Evolutionary conservation across 345 rosid species (phyloP), one percentile per base, ranked within the genome.

Genomic region (Isatis tinctoria): DNA sequence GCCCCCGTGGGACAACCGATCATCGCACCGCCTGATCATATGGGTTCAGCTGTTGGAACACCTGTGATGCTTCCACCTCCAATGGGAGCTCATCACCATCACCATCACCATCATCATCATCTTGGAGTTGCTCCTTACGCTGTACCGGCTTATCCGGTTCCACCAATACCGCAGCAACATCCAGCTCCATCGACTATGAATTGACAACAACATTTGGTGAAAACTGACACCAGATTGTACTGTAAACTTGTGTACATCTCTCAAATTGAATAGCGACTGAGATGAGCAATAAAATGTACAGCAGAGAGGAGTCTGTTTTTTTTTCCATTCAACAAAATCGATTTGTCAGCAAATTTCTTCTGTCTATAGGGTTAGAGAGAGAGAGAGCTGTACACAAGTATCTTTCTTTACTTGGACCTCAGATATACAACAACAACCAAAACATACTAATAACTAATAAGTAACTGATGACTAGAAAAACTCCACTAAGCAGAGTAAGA

Each of bases 41-140:
- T 88, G 85, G 90, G 80, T 16, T 85, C 98, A 28, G 93, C 81
- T 53, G 91, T 88, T 39, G 98, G 98, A 60, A 90, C 95, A 65
- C 98, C 98, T 1, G 92, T 93, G 32, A 90, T 93, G 97, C 90
- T 93, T 73, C 96, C 96, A 44, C 86, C 93, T 10, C 51, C 77
- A 77, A 58, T 71, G 67, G 83, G 83, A 26, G 66, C 78, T 57
- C 82, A 39, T 72, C 89, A 56, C 24, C 85, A 80, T 52, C 89
- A 56, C 24, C 85, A 80, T 52, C 79, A 64, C 37, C 86, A 37
- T 73, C 96, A 76, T 8, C 90, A 81, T 14, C 94, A 74, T 73
- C 88, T 75, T 61, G 79, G 89, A 33, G 74, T 67, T 72, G 54
- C 65, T 74, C 85, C 90, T n/a, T 85, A 87, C 80, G 75, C 79